Base-by-base conservation (phyloP, 2,329 filamentous ascomycete genomes). In the Aspergillus bombycis region DNA sequence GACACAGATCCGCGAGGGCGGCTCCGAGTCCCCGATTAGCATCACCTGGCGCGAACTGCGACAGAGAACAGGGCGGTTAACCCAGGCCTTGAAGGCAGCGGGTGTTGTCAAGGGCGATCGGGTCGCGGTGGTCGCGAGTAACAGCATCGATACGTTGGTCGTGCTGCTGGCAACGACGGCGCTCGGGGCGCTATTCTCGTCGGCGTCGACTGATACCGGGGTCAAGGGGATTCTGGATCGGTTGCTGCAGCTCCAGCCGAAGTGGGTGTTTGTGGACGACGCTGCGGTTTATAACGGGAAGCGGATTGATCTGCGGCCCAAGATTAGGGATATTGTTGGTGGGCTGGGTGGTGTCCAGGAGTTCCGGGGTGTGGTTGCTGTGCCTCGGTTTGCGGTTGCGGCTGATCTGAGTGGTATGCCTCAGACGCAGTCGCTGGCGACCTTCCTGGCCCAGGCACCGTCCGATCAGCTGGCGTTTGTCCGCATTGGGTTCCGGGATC, bases 241-340 rank as follows among this genome's bases (percentile, higher is more conserved):
- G 38, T 82, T 91, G 30, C 78, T 88, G 56, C 92, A 95, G 80
- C 88, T 95, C 64, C 84, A 89, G 68, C 92, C 93, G 4, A 89
- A 87, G 76, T 91, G 87, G 73, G 82, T 96, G n/a, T 95, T 96
- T 73, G 88, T 94, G 72, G 93, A 96, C 70, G 92, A 95, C 70
- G 88, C 84, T 43, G 86, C 92, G 0, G 79, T 94, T 3, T 96
- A 96, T 70, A 94, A 94, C 68, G 91, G 91, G 53, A 92, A 91
- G 76, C 86, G 81, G 0, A 82, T 91, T 28, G 91, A 95, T 71
- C 80, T 96, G 45, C 82, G 90, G 5, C 77, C 81, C 0, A 95
- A 95, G 79, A 94, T 96, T 79, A 75, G 77, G 30, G 86, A 89
- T 43, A 83, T 93, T 21, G 82, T 89, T 0, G 75, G 80, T 1